Conservation (phyloP, 1,284 basidiomycete species). For the Ceratobasidium sp. region DNA sequence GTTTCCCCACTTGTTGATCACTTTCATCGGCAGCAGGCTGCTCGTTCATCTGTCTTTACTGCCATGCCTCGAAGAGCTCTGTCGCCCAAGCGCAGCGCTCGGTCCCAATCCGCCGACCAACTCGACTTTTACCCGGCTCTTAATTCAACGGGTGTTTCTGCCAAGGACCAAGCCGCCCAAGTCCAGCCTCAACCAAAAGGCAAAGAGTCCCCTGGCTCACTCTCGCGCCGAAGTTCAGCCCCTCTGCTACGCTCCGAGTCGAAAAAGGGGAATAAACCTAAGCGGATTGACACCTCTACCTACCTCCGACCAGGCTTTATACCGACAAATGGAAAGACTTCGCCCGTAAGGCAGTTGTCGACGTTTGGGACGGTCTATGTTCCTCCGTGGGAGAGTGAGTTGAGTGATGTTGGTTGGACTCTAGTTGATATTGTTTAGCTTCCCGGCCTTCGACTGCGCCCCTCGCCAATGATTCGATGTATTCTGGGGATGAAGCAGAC, state of each 20-base stretch:
- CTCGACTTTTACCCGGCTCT: not conserved
- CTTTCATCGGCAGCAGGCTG: not conserved
- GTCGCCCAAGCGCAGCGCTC: not conserved
- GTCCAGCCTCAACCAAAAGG: constrained; percentile 4
- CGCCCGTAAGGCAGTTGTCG: constrained; percentile 15
- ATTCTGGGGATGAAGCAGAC: not conserved
- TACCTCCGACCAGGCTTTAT: constrained; percentile 12
- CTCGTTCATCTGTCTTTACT: not conserved
- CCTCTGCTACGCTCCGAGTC: constrained; percentile 12
- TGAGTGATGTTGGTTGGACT: not conserved
- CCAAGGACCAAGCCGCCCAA: constrained; percentile 9
- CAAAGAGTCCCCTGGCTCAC: not conserved
- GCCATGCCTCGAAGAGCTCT: not conserved
- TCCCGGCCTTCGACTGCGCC: not conserved
- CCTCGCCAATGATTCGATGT: not conserved
- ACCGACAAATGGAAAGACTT: not conserved
- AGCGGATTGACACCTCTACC: constrained; percentile 13
- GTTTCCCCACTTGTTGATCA: too few relatives aligned
- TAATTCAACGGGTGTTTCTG: not conserved
- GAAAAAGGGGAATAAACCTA: not conserved
- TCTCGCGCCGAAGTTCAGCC: constrained; percentile 17
- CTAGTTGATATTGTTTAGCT: not conserved
- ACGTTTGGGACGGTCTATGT: constrained; percentile 27
- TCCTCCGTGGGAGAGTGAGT: constrained; percentile 8
- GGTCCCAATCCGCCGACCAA: constrained; percentile 3